Evolutionary conservation across 1,284 basidiomycete genomes (phyloP).

Genomic region (Rhizoctonia solani): DNA sequence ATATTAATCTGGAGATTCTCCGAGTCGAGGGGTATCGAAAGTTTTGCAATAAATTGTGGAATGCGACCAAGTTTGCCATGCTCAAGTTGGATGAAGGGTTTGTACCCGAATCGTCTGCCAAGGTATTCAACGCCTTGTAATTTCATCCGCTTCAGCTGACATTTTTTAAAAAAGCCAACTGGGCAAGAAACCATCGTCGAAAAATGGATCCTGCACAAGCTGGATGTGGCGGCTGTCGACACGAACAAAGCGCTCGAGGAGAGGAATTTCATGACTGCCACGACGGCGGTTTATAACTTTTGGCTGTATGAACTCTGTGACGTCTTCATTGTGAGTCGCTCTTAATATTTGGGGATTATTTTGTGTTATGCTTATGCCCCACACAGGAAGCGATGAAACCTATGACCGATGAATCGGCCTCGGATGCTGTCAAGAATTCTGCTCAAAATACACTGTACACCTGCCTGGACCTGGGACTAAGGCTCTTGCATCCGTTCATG

Average conservation of each 20-base stretch:
- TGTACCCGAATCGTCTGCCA: slow-evolving; percentile 68
- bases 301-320: slow-evolving; percentile 99
- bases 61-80: slow-evolving; percentile 98
- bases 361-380: neutral
- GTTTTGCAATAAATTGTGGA: slow-evolving; percentile 99
- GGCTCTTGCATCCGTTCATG: slow-evolving; percentile 97
- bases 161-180: slow-evolving; percentile 61
- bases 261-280: slow-evolving; percentile 93
- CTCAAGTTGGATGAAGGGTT: slow-evolving; percentile 87
- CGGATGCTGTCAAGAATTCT: slow-evolving; percentile 66
- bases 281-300: slow-evolving; percentile 86
- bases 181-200: slow-evolving; percentile 92
- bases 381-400: slow-evolving; percentile 94
- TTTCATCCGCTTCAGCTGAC: neutral
- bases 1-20: slow-evolving; percentile 94
- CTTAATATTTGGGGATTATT: neutral
- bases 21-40: slow-evolving; percentile 99
- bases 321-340: slow-evolving; percentile 84
- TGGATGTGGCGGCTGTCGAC: slow-evolving; percentile 79
- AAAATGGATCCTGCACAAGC: slow-evolving; percentile 94
- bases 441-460: slow-evolving; percentile 97
- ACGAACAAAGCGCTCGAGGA: slow-evolving; percentile 77
- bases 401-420: slow-evolving; percentile 81
- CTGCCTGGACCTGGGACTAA: slow-evolving; percentile 88
- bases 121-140: slow-evolving; percentile 52